Evolutionary conservation across 176 grass and related monocot genomes (phyloP), one percentile per base, ranked within the genome.

Genomic region (Thinopyrum elongatum): DNA sequence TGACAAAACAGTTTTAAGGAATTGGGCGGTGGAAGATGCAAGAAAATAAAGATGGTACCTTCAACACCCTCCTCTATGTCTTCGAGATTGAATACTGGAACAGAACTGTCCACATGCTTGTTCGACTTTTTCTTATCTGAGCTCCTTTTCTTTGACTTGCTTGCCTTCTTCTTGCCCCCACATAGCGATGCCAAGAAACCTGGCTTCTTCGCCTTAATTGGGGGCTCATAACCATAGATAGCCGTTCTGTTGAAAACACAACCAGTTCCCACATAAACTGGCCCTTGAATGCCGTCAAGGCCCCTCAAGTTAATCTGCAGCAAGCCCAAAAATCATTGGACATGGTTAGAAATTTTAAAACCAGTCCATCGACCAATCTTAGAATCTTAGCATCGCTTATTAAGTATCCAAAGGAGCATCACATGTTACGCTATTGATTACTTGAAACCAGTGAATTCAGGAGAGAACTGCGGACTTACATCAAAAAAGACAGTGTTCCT

Each of bases 191-290:
- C 88, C 11, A 99, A 91, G 90, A 99, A 91, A 72, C 85, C 72
- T 8, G 65, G 70, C 63, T 82, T 87, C 88, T 91, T 96, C 71
- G 90, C 76, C 92, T 96, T 99, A 86, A 96, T 80, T 55, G 97
- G 97, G 84, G 97, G 97, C 68, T 99, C 97, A 89, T 99, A 99
- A 71, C 97, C 97, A 90, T 99, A 99, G 57, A 99, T 80, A 86
- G 97, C 97, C 64, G 97, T 99, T 84, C 97, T 92, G 82, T 99
- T 99, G 88, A 99, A 99, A 80, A 99, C 97, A 90, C 97, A 99
- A 91, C 97, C 97, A 59, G 97, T 99, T 83, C 97, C 97, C 84
- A 99, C 97, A 91, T 99, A 99, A 89, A 99, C 97, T 17, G 97
- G 97, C 42, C 97, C 97, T 96, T 99, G 97, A 70, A 99, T 99